Conservation (phyloP, 2,329 filamentous ascomycete genomes). For the Ceratocystis ficicola region DNA sequence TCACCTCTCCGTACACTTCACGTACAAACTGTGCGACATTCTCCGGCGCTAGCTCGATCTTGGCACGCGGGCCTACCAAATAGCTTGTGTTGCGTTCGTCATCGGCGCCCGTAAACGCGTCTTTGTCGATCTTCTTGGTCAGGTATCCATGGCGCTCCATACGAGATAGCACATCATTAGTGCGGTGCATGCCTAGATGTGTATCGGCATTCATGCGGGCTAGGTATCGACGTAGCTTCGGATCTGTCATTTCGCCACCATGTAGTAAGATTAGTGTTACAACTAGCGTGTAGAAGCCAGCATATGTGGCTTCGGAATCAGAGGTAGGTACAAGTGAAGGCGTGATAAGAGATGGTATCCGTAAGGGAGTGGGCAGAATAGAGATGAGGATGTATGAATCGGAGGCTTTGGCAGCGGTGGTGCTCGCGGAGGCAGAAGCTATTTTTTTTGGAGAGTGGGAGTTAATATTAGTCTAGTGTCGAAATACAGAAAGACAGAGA, state of each 20-base stretch:
- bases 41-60: slow-evolving; percentile 67
- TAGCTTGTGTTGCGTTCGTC: slow-evolving; percentile 63
- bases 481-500: background rate
- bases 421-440: slow-evolving; percentile 24
- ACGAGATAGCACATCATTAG: slow-evolving; percentile 59
- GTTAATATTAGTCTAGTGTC: background rate
- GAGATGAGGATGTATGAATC: slow-evolving; percentile 69
- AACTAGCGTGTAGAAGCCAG: slow-evolving; percentile 67
- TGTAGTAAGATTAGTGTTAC: slow-evolving; percentile 65
- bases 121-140: slow-evolving; percentile 56
- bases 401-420: slow-evolving; percentile 37
- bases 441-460: background rate
- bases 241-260: slow-evolving; percentile 61
- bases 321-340: slow-evolving; percentile 55
- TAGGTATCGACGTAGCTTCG: slow-evolving; percentile 66
- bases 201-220: slow-evolving; percentile 61
- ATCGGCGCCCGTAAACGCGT: slow-evolving; percentile 27
- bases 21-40: slow-evolving; percentile 61
- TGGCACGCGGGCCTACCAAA: slow-evolving; percentile 72
- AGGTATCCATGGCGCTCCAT: slow-evolving; percentile 79
- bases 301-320: slow-evolving; percentile 64
- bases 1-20: slow-evolving; percentile 44
- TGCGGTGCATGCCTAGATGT: slow-evolving; percentile 62
- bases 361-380: slow-evolving; percentile 56
- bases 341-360: slow-evolving; percentile 51